phyloP scores from a whole-genome alignment of 2,329 filamentous ascomycete species.

The Neofusicoccum kwambonambiense region DNA sequence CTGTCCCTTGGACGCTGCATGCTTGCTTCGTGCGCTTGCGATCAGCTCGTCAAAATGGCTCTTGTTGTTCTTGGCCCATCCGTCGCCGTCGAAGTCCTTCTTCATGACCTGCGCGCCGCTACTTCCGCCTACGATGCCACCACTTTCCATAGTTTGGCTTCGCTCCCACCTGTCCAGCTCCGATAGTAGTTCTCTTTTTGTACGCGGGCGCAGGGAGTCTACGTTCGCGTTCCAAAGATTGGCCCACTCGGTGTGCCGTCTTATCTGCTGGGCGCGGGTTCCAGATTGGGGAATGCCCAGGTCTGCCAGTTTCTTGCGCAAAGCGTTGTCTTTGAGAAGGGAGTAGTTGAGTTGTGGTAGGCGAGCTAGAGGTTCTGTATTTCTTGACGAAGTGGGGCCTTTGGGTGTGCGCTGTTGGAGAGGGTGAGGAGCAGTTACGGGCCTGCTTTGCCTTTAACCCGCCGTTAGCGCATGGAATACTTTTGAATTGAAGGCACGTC shows the following conservation, averaged over 20 bases:
- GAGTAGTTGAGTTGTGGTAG: slow-evolving; percentile 82
- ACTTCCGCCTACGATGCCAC: slow-evolving; percentile 37
- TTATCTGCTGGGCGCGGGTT: slow-evolving; percentile 66
- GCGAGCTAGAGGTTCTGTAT: slow-evolving; percentile 28
- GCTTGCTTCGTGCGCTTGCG: slow-evolving; percentile 66
- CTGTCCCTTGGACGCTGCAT: slow-evolving; percentile 30
- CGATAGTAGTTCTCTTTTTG: slow-evolving; percentile 67
- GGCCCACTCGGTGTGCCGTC: slow-evolving; percentile 86
- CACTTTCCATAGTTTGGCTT: slow-evolving; percentile 63
- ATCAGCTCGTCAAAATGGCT: slow-evolving; percentile 78
- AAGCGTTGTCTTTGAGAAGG: slow-evolving; percentile 72
- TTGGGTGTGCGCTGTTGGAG: slow-evolving; percentile 24
- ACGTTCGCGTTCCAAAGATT: slow-evolving; percentile 98
- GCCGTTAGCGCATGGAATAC: neutral
- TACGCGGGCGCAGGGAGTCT: slow-evolving; percentile 72
- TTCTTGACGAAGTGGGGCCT: slow-evolving; percentile 30
- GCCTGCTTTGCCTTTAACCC: neutral
- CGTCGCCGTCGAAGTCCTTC: slow-evolving; percentile 82
- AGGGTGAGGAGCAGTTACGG: slow-evolving; percentile 19
- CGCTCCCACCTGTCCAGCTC: slow-evolving; percentile 87
- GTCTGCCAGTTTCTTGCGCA: slow-evolving; percentile 79
- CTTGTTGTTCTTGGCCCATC: slow-evolving; percentile 72
- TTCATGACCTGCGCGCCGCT: slow-evolving; percentile 61
- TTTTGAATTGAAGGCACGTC: neutral
- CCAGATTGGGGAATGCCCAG: slow-evolving; percentile 75